Percentiles rank a stretch among this genome's conserved stretches.
These are phyloP conservation scores for Botrytis paeoniae DNA, from an alignment of 2,329 filamentous ascomycete species.

Conservation along the genomic window DNA sequence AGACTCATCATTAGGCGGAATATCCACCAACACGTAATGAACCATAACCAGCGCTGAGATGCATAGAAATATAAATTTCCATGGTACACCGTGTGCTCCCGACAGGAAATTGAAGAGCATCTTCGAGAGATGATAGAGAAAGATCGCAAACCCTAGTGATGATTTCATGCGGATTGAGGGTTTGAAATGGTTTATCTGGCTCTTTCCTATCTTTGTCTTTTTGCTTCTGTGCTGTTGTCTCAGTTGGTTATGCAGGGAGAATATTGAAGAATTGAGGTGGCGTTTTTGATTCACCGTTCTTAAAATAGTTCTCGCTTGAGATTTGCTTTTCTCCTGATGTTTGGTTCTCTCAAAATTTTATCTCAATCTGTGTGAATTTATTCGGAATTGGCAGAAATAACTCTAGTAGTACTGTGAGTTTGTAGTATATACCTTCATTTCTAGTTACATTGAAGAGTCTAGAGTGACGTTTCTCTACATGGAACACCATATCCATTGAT, in stretches of 20 bases:
- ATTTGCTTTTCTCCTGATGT: not conserved
- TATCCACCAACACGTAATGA: constrained; percentile 15
- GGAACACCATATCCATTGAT: not conserved
- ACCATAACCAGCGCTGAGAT: constrained; percentile 8
- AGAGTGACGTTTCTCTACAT: not conserved
- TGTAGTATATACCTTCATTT: not conserved
- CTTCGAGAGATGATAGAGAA: not conserved
- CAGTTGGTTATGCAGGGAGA: constrained; percentile 1
- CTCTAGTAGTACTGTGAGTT: not conserved
- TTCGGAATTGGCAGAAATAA: too few relatives aligned
- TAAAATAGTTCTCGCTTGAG: constrained; percentile 10
- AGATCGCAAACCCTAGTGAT: not conserved
- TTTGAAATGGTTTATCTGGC: not conserved
- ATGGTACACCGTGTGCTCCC: constrained; percentile 12
- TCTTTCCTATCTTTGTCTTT: not conserved
- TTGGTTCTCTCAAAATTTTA: not conserved
- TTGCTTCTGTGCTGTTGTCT: constrained; percentile 9
- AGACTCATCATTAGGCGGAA: not conserved
- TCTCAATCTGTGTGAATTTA: not conserved
- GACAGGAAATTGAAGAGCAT: constrained; percentile 12
- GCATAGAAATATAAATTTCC: constrained; percentile 16
- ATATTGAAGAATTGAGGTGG: constrained; percentile 12
- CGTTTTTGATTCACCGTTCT: not conserved
- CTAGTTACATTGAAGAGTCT: not conserved
- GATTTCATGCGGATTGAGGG: not conserved